Evolutionary conservation across 1,284 basidiomycete genomes (phyloP).

Genomic region (Malassezia sympodialis): DNA sequence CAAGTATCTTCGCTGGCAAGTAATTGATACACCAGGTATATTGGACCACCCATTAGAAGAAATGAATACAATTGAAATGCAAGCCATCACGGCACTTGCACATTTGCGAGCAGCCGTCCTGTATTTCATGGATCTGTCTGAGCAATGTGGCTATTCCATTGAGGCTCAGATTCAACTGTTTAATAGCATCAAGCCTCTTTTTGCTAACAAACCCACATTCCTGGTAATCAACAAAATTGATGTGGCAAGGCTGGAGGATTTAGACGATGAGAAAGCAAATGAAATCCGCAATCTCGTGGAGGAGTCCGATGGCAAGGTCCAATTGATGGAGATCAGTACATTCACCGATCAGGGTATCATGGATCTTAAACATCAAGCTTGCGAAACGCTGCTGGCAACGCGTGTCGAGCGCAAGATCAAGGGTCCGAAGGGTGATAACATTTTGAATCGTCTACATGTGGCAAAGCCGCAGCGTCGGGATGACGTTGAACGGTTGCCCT

Average conservation of each 20-base stretch:
- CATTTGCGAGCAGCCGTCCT: conserved; percentile 45
- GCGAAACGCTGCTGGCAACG: conserved; percentile 40
- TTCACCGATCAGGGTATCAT: conserved; percentile 48
- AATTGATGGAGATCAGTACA: conserved; percentile 41
- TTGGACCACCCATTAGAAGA: conserved; percentile 47
- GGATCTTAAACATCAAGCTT: conserved; percentile 41
- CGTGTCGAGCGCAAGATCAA: conserved; percentile 44
- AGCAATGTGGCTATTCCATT: conserved; percentile 47
- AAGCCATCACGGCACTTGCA: conserved; percentile 47
- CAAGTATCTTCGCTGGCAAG: conserved; percentile 48
- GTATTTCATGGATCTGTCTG: conserved; percentile 48
- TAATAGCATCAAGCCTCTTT: conserved; percentile 48
- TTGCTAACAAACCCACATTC: conserved; percentile 46
- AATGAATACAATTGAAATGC: conserved; percentile 49
- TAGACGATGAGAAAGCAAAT: conserved; percentile 35
- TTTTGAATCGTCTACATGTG: conserved; percentile 45
- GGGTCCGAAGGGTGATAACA: conserved; percentile 41
- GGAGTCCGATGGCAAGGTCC: conserved; percentile 36
- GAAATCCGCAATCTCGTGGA: conserved; percentile 36
- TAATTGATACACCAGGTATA: conserved; percentile 47
- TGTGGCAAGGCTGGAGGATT: conserved; percentile 32
- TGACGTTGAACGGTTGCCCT: conserved; percentile 37
- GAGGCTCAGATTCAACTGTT: conserved; percentile 47
- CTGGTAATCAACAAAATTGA: conserved; percentile 47
- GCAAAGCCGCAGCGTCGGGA: conserved; percentile 41